Base-by-base conservation (phyloP, 257 asterid genomes). In the Gentiana macrophylla region DNA sequence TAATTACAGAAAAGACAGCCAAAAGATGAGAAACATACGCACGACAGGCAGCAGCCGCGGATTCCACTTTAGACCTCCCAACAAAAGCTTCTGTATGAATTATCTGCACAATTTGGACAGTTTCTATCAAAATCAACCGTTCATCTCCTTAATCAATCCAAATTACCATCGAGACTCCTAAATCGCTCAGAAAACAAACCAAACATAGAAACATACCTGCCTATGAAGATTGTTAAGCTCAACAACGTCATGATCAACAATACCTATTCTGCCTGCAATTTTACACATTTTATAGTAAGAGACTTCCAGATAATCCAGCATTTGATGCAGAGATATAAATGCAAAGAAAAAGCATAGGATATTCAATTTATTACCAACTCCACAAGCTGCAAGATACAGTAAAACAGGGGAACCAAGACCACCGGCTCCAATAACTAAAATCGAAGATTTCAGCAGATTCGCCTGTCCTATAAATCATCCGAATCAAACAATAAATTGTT, bases 1-100 rank as follows among this genome's bases (percentile, higher is more conserved):
- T 24, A 41, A 10, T 41, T 3, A 5, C 9, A 41, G 8, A 41
- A 7, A 41, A 41, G 11, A 41, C 46, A 41, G 9, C 46, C 46
- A 7, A 41, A 5, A 10, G 9, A 41, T 2, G 65, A 59, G 72
- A 6, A 45, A 60, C 86, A 68, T 85, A 88, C 97, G 87, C 84
- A 34, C 79, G 86, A 71, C 99, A 92, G 67, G 97, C 83, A 67
- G 94, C 94, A 59, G 99, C 95, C 69, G 99, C 99, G 54, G 97
- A 92, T 75, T 92, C 99, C 67, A 88, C 97, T 79, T 92, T 88
- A 49, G 99, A 77, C 77, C 75, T 74, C 57, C 99, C 99, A 66
- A 92, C 84, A 69, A 74, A 81, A 70, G 88, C 86, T 81, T 92
- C 99, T n/a, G 91, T 52, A 45, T 92, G 99, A 68, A 92, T 92